Base-by-base conservation (phyloP, 345 rosid species). In the Salix arbutifolia region DNA sequence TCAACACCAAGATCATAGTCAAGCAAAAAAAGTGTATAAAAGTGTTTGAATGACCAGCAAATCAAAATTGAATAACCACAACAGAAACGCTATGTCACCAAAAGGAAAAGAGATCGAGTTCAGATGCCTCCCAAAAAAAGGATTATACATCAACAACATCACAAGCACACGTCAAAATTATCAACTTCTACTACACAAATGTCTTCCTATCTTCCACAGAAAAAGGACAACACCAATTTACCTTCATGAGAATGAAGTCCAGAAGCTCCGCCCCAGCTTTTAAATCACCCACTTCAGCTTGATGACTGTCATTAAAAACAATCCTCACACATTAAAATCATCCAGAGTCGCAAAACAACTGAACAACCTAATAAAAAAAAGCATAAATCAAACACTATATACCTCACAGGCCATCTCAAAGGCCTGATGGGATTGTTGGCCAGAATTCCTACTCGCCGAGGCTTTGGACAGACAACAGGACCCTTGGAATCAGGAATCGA, bases 191-290 rank as follows among this genome's bases (percentile, higher is more conserved):
- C 25, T 58, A 58, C 62, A 44, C 50, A 44, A 58, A 8, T 11
- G 16, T n/a, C 62, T 7, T n/a, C 16, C 62, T n/a, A 58, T 8
- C 38, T 16, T 30, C 53, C 10, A 69, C 25, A 35, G 26, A 67
- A 4, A 67, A 67, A 28, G 2, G 16, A 31, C 25, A 52, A 23
- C 10, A 19, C 42, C 17, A 1, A 3, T 21, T 50, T 79, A 93
- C 98, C 99, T 90, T 90, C 86, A 75, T 90, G 33, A 87, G 91
- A 73, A 96, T 90, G 11, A 93, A 80, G 77, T 96, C 99, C 73
- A 96, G 76, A 88, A 91, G 96, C 86, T 92, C 97, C 0, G 92
- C 88, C 74, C 92, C 84, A 5, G 93, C 96, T 77, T 83, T 86
- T 0, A 83, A 82, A 69, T 93, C 97, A 70, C 79, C 82, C 42